Evolutionary conservation across 2,329 filamentous ascomycete genomes (phyloP).

Genomic region (Diaporthe australafricana): DNA sequence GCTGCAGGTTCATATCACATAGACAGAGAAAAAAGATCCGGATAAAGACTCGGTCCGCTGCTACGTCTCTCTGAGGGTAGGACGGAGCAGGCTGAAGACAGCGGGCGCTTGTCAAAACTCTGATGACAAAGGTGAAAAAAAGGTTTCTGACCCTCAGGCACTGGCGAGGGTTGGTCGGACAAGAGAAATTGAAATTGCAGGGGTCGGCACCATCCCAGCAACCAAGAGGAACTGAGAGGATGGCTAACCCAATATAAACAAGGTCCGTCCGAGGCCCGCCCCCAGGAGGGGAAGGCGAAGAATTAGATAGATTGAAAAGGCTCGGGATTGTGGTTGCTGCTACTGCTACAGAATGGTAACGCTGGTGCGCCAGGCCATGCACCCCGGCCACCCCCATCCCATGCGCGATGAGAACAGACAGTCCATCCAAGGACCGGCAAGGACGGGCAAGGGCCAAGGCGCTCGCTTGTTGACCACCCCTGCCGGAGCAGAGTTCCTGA

Average conservation of each 20-base stretch:
- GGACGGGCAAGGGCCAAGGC: constrained; percentile 19
- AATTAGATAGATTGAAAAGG: constrained; percentile 16
- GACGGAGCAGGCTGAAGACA: constrained; percentile 10
- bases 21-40: neutral
- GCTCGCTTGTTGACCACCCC: neutral
- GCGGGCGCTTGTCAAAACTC: constrained; percentile 13
- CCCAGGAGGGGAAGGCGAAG: constrained; percentile 9
- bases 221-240: constrained; percentile 2
- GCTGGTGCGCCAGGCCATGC: neutral
- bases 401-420: constrained; percentile 14
- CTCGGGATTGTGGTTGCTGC: neutral
- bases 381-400: neutral
- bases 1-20: neutral
- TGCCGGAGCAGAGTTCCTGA: constrained; percentile 20
- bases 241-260: neutral
- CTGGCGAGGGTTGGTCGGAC: constrained; percentile 25
- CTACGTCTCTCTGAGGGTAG: neutral
- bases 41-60: neutral
- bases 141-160: neutral
- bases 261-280: constrained; percentile 6
- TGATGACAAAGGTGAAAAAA: constrained; percentile 8
- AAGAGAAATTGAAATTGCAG: constrained; percentile 35
- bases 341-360: neutral
- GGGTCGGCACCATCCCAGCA: constrained; percentile 26
- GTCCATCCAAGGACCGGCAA: neutral